These are phyloP conservation scores for Haberlea rhodopensis DNA, from an alignment of 257 asterid species.

Conservation along the genomic window DNA sequence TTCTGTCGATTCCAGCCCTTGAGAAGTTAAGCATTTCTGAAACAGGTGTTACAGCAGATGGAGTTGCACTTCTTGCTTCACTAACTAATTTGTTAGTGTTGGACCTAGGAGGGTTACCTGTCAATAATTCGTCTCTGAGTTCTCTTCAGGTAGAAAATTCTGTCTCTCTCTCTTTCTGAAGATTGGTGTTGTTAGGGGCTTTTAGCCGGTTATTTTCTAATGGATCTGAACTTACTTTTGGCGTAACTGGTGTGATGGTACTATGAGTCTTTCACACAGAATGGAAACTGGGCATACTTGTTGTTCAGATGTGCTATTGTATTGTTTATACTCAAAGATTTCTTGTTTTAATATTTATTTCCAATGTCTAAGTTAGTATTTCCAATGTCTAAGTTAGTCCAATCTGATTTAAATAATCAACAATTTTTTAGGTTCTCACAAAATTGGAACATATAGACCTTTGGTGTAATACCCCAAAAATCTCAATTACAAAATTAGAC, in stretches of 20 bases:
- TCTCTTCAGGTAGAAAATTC: slow-evolving; percentile 62
- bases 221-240: slow-evolving; percentile 6
- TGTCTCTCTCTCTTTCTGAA: slow-evolving; percentile 13
- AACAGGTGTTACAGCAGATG: slow-evolving; percentile 75
- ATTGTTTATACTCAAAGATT: background rate
- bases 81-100: slow-evolving; percentile 50
- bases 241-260: slow-evolving; percentile 9
- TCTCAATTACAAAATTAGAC: too few relatives aligned
- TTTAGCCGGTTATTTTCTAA: background rate
- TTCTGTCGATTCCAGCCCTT: slow-evolving; percentile 55
- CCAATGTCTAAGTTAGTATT: too few relatives aligned
- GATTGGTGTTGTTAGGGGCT: background rate
- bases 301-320: slow-evolving; percentile 9
- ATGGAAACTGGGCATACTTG: background rate
- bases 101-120: slow-evolving; percentile 89
- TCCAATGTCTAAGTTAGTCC: slow-evolving; percentile 1
- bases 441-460: slow-evolving; percentile 71
- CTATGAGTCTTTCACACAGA: slow-evolving; percentile 1
- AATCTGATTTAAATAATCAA: slow-evolving; percentile 17
- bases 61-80: slow-evolving; percentile 57
- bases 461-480: too few relatives aligned
- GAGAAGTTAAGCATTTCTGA: slow-evolving; percentile 77
- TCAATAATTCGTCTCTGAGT: slow-evolving; percentile 63
- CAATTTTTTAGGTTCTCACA: slow-evolving; percentile 51
- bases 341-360: slow-evolving; percentile 10